Base-by-base conservation (phyloP, 805 yeast species). In the Wickerhamomyces ciferrii region DNA sequence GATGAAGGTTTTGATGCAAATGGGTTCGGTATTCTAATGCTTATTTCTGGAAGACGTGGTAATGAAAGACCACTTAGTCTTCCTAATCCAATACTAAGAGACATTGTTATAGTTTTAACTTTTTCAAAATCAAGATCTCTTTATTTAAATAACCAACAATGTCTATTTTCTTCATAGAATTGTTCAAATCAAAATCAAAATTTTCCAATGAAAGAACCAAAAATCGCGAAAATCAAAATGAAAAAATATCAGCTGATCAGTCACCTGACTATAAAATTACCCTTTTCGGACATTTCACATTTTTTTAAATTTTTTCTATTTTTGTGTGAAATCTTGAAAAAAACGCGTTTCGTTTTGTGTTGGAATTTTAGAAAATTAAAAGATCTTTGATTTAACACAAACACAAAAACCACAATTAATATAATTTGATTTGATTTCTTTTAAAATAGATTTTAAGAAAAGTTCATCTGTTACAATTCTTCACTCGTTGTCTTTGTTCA, bases 41-140 rank as follows among this genome's bases (percentile, higher is more conserved):
- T 46, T 42, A 59, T 55, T 31, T 53, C 53, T 15, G 63, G 63
- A 3, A 59, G 46, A 10, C 58, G 52, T 15, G 63, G 63, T 4
- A 59, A 34, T 3, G 48, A n/a, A 2, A 56, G 44, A 2, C 54
- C 43, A 11, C 31, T 50, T 2, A 55, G 45, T 42, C 42, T 51
- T 8, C 59, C 59, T 8, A 59, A 48, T 42, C 44, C 51, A 34
- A 58, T 36, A 27, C 52, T 45, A 14, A 58, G 39, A 2, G 61
- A 55, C 62, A 58, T 58, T 14, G 15, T 37, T 20, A 9, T 14
- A 5, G 23, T n/a, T 29, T 27, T 17, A 19, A 25, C 7, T 14
- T 14, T 17, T n/a, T 13, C 18, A 39, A n/a, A n/a, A 23, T 20
- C 14, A n/a, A n/a, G n/a, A n/a, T n/a, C n/a, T n/a, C n/a, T n/a